Evolutionary conservation across 352 stramenopile genomes (phyloP).

Genomic region (Phytophthora meadii): DNA sequence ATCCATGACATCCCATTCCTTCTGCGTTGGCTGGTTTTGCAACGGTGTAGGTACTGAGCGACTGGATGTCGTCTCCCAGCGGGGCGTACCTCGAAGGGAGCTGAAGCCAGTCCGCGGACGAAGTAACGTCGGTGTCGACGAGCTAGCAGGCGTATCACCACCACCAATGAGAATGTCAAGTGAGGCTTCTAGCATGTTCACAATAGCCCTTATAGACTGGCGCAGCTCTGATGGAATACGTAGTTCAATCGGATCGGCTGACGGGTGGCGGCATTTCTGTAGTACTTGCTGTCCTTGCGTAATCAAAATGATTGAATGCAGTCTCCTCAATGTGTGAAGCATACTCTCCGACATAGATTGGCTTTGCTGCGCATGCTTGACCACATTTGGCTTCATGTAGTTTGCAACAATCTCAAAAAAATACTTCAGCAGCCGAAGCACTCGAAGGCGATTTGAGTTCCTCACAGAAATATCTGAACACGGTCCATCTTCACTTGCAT

Average conservation of each 20-base stretch:
- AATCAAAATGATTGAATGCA: slow-evolving; percentile 75
- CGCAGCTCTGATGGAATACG: slow-evolving; percentile 65
- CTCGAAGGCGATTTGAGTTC: slow-evolving; percentile 15
- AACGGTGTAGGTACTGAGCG: slow-evolving; percentile 10
- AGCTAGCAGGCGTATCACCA: slow-evolving; percentile 4
- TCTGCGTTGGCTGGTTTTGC: slow-evolving; percentile 19
- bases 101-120: slow-evolving; percentile 26
- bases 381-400: slow-evolving; percentile 48
- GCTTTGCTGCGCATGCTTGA: slow-evolving; percentile 48
- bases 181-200: slow-evolving; percentile 48
- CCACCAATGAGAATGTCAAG: slow-evolving; percentile 29
- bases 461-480: slow-evolving; percentile 4
- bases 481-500: slow-evolving; percentile 30
- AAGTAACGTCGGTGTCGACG: slow-evolving; percentile 4
- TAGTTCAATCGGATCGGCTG: slow-evolving; percentile 66
- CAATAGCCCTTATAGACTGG: slow-evolving; percentile 57
- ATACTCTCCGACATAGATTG: slow-evolving; percentile 43
- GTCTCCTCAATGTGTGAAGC: slow-evolving; percentile 47
- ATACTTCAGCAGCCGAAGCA: slow-evolving; percentile 49
- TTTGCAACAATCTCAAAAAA: slow-evolving; percentile 59
- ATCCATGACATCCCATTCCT: slow-evolving; percentile 52
- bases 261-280: slow-evolving; percentile 51
- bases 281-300: slow-evolving; percentile 58
- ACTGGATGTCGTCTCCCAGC: slow-evolving; percentile 27
- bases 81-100: slow-evolving; percentile 20